A percentile compares a stretch with the other conserved stretches of the same genome.
These are phyloP conservation scores for Thuidium tamariscinum DNA, from an alignment of 225 moss, liverwort and hornwort species.

Conservation along the genomic window DNA sequence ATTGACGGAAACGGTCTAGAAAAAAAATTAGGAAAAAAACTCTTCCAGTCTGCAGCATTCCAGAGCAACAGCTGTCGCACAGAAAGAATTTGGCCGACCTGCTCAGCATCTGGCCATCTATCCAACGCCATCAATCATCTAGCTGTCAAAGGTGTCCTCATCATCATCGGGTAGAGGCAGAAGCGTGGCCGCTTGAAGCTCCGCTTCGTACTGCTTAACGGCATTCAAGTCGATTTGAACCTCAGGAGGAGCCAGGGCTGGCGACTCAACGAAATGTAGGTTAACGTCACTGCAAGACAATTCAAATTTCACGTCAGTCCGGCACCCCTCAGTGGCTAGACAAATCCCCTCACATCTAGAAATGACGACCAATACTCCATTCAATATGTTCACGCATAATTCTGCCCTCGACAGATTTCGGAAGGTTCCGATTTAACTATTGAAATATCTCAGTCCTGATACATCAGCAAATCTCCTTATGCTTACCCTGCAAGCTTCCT, in stretches of 20 bases:
- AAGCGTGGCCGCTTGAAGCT: constrained; percentile 26
- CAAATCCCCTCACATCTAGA: accelerated
- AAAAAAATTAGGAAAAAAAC: not conserved
- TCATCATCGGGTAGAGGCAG: constrained; percentile 51
- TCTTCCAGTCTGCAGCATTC: not conserved
- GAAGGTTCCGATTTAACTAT: accelerated
- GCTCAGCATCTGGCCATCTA: not conserved
- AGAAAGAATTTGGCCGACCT: not conserved
- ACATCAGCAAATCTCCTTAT: too few relatives aligned
- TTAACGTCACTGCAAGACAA: constrained; percentile 27
- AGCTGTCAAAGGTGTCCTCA: constrained; percentile 38
- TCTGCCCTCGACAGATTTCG: accelerated
- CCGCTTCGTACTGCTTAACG: constrained; percentile 20
- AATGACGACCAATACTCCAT: accelerated
- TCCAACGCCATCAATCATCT: not conserved
- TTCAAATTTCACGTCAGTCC: not conserved
- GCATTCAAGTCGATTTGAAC: constrained; percentile 42
- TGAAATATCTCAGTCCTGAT: too few relatives aligned
- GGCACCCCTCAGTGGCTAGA: accelerated
- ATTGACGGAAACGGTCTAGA: not conserved
- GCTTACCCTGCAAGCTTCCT: constrained; percentile 57
- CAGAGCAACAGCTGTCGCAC: not conserved
- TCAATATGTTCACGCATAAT: accelerated
- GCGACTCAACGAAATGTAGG: constrained; percentile 58
- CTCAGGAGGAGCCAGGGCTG: constrained; percentile 54